Evolutionary conservation across 2,329 filamentous ascomycete species (phyloP), one percentile per base, ranked within the genome.

Genomic region (Penicillium sp.): DNA sequence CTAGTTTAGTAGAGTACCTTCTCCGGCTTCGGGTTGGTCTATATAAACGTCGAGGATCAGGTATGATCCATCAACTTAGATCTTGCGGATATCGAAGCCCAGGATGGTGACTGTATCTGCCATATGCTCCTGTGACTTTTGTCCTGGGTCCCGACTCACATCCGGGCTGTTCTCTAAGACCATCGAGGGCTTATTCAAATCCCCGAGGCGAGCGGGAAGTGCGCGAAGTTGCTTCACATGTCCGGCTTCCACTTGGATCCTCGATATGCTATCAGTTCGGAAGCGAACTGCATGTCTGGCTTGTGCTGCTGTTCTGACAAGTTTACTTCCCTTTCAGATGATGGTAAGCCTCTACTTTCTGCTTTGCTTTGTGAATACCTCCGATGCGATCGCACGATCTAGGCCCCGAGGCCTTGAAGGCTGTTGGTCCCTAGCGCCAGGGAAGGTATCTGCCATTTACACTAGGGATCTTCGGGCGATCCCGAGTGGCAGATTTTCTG

Each of bases 401-500:
- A 6, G 78, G 74, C 9, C 68, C 81, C 5, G 78, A 79, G 7
- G 80, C 78, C 15, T 63, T 82, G 13, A 75, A 82, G 61, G 76
- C 80, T 1, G 74, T 82, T 33, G 77, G 72, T 1, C 75, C 80
- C 6, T 60, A 80, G 80, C 3, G 82, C 79, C 7, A 75, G 73
- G 3, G 64, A 66, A 31, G 59, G 71, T 6, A 59, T 72, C n/a
- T 60, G 63, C 76, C 0, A 64, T 82, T 18, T 82, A 81, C 57
- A 82, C 79, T 1, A 79, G 80, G 6, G 80, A 82, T 57, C 65
- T 82, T 76, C 78, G 4, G 80, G 82, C 59, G 80, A 82, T 43
- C 62, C 74, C 0, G 72, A 79, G 49, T 70, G 71, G 37, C 69
- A 81, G 61, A 69, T 78, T 13, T 81, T 78, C 10, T 71, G 71